These are phyloP conservation scores for Metschnikowia anglica DNA, from an alignment of 805 yeast genomes.

Conservation along the genomic window DNA sequence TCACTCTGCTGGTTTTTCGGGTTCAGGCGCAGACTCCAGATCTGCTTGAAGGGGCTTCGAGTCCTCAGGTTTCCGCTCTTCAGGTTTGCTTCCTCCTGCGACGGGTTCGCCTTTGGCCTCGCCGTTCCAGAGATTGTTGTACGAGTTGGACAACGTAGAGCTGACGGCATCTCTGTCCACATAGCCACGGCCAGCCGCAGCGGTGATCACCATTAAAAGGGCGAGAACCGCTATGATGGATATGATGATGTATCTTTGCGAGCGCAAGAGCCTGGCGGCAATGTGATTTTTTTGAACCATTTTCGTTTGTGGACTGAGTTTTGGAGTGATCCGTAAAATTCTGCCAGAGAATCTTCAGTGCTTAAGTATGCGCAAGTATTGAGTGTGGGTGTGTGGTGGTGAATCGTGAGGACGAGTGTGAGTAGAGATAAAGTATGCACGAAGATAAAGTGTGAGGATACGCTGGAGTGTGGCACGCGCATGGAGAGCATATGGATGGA, in stretches of 20 bases:
- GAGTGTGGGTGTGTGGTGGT: no score
- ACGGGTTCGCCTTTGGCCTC: not conserved
- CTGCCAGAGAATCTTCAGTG: no score
- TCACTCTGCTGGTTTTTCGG: not conserved
- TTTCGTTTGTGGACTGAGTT: not conserved
- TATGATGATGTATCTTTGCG: constrained; percentile 30
- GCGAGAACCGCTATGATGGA: constrained; percentile 25
- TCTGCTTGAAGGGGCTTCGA: not conserved
- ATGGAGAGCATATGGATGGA: no score
- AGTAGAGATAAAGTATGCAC: no score
- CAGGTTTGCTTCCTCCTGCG: not conserved
- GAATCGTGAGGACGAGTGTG: no score
- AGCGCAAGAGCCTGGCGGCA: constrained; percentile 31
- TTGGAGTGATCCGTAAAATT: not conserved
- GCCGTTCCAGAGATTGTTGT: constrained; percentile 10
- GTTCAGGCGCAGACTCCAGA: not conserved
- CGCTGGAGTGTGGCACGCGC: no score
- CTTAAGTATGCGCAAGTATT: no score
- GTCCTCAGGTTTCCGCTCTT: not conserved
- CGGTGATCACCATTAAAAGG: constrained; percentile 27
- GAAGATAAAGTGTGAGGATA: no score
- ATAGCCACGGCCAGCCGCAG: constrained; percentile 30
- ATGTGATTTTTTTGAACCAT: constrained; percentile 15
- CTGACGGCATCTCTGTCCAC: constrained; percentile 9
- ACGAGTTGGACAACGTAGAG: constrained; percentile 4